phyloP scores from a whole-genome alignment of 306 rosid species.

The Begonia fuchsioides region DNA sequence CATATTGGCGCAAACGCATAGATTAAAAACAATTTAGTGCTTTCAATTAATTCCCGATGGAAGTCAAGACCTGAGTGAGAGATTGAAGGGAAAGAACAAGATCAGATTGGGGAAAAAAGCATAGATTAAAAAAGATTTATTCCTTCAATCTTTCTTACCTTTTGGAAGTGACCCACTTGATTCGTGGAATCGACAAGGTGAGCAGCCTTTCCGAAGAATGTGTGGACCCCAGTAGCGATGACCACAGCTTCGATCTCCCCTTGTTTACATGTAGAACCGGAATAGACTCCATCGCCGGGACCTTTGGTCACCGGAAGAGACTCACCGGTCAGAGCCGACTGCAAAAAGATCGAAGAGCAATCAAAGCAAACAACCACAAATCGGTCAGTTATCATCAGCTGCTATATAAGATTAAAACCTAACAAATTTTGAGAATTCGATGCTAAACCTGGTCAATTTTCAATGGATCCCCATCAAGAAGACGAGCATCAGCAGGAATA shows the following conservation, averaged over 20 bases:
- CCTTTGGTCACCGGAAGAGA: constrained; percentile 94
- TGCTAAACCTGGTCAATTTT: constrained; percentile 75
- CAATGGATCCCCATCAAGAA: constrained; percentile 93
- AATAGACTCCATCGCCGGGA: constrained; percentile 92
- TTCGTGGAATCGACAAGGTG: constrained; percentile 93
- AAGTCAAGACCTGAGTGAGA: constrained; percentile 70
- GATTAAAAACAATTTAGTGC: no score
- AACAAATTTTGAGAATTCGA: background rate
- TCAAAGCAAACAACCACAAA: constrained; percentile 3
- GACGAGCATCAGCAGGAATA: constrained; percentile 86
- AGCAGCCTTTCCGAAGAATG: constrained; percentile 97
- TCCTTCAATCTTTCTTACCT: constrained; percentile 29
- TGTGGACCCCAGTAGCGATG: constrained; percentile 95
- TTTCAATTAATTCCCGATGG: constrained; percentile 96
- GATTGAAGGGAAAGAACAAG: constrained; percentile 1
- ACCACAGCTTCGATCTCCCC: constrained; percentile 97
- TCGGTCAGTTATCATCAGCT: background rate
- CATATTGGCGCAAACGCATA: no score
- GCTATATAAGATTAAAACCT: background rate
- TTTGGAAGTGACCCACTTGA: constrained; percentile 97
- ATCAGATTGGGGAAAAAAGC: constrained; percentile 2
- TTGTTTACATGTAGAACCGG: constrained; percentile 98
- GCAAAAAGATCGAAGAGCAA: constrained; percentile 20
- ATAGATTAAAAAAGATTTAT: constrained; percentile 1
- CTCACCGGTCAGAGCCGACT: constrained; percentile 98